Evolutionary conservation across 2,329 filamentous ascomycete species (phyloP).

Genomic region (Aspergillus sergii): DNA sequence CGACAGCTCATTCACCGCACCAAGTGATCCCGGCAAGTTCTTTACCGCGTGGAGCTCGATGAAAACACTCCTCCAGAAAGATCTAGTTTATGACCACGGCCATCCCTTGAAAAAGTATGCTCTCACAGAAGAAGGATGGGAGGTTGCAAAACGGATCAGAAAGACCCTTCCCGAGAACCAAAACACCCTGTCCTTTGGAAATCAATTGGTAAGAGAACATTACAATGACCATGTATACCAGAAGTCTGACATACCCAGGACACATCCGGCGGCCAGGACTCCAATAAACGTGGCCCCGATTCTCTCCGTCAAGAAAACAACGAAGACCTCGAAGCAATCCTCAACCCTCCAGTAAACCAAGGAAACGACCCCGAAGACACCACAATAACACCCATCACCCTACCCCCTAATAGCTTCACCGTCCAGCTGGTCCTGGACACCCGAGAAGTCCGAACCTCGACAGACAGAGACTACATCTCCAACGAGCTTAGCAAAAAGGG

Average conservation of each 20-base stretch:
- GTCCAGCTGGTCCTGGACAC: constrained; percentile 74
- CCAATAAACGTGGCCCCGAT: background rate
- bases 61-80: constrained; percentile 73
- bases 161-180: constrained; percentile 44
- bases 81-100: constrained; percentile 72
- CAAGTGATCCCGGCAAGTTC: constrained; percentile 67
- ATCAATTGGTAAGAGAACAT: constrained; percentile 15
- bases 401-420: constrained; percentile 68
- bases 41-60: constrained; percentile 85
- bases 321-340: constrained; percentile 12
- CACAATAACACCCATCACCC: constrained; percentile 59
- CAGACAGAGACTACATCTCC: constrained; percentile 76
- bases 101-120: constrained; percentile 68
- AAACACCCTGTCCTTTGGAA: constrained; percentile 19
- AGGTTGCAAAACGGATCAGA: constrained; percentile 68
- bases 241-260: constrained; percentile 10
- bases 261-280: background rate
- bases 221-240: background rate
- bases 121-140: constrained; percentile 77
- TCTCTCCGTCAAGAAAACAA: constrained; percentile 10
- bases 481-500: constrained; percentile 69
- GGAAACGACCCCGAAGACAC: constrained; percentile 20
- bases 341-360: constrained; percentile 1
- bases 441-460: constrained; percentile 72
- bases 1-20: constrained; percentile 71